These are phyloP conservation scores for Lathyrus sativus DNA, from an alignment of 306 rosid genomes.

Conservation along the genomic window DNA sequence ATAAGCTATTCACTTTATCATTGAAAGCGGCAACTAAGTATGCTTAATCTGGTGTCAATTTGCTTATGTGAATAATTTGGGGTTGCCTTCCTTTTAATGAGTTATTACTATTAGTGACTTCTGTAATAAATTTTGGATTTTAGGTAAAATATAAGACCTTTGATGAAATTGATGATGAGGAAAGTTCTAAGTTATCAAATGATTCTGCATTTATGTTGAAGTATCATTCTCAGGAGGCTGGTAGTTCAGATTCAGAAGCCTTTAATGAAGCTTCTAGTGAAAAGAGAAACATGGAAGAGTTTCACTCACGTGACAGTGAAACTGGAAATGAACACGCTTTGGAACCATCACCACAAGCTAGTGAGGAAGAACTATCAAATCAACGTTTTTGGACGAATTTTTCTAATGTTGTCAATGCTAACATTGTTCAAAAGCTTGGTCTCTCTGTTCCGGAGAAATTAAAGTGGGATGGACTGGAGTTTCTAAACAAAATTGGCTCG, in stretches of 20 bases:
- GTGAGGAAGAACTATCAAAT: constrained; percentile 54
- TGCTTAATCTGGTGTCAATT: constrained; percentile 33
- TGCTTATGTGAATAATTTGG: constrained; percentile 2
- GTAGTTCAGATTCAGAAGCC: constrained; percentile 37
- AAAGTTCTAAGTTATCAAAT: constrained; percentile 41
- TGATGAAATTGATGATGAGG: constrained; percentile 78
- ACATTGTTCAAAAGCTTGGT: constrained; percentile 76
- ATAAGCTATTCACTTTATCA: constrained; percentile 19
- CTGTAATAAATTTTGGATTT: constrained; percentile 40
- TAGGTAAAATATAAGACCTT: constrained; percentile 84
- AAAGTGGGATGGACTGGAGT: constrained; percentile 89
- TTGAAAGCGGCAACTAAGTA: not conserved
- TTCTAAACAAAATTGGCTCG: constrained; percentile 67
- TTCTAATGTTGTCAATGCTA: constrained; percentile 66
- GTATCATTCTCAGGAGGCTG: constrained; percentile 31
- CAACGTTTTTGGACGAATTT: constrained; percentile 78
- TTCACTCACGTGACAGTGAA: constrained; percentile 36
- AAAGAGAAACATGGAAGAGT: constrained; percentile 43
- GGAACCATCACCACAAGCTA: constrained; percentile 41
- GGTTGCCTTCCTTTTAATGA: constrained; percentile 5
- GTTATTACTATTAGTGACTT: constrained; percentile 27
- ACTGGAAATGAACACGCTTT: constrained; percentile 45
- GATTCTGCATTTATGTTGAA: constrained; percentile 29
- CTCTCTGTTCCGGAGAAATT: constrained; percentile 68
- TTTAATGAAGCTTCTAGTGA: constrained; percentile 8